Conservation (phyloP, 768 basidiomycete genomes). For the Pisolithus orientalis region DNA sequence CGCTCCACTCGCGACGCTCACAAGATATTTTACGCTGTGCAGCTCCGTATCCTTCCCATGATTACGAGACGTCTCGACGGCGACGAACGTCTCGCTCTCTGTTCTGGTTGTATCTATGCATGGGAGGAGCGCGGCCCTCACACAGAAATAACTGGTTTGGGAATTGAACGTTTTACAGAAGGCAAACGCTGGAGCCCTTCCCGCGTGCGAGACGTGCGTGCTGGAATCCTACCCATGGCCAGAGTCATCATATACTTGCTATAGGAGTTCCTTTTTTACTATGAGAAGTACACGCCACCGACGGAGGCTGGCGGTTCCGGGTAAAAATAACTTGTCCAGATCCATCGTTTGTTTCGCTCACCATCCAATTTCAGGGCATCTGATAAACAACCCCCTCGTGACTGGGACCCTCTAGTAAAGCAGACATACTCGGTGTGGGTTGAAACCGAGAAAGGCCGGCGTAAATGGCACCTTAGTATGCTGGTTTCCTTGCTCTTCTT, state of each 20-base stretch:
- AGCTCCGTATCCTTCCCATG: slow-evolving; percentile 57
- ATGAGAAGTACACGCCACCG: slow-evolving; percentile 59
- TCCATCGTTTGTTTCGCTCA: slow-evolving; percentile 4
- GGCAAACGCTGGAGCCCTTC: slow-evolving; percentile 80
- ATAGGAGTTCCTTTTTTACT: slow-evolving; percentile 83
- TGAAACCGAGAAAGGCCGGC: slow-evolving; percentile 51
- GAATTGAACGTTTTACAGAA: slow-evolving; percentile 83
- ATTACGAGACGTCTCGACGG: slow-evolving; percentile 73
- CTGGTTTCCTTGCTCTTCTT: slow-evolving; percentile 6
- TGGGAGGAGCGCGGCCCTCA: slow-evolving; percentile 76
- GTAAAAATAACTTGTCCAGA: slow-evolving; percentile 24
- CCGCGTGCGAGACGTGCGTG: slow-evolving; percentile 70
- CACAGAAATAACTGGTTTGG: slow-evolving; percentile 68
- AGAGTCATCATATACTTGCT: neutral
- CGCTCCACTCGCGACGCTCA: slow-evolving; percentile 75
- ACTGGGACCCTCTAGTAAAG: slow-evolving; percentile 70
- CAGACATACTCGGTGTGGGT: slow-evolving; percentile 84
- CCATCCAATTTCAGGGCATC: slow-evolving; percentile 22
- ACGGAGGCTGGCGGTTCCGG: slow-evolving; percentile 38
- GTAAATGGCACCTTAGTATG: slow-evolving; percentile 84
- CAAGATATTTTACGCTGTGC: slow-evolving; percentile 72
- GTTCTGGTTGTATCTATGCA: slow-evolving; percentile 40
- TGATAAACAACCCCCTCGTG: slow-evolving; percentile 49
- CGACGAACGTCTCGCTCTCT: slow-evolving; percentile 59
- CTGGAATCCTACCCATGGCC: neutral